Evolutionary conservation across 2,329 filamentous ascomycete genomes (phyloP).

Genomic region (Diplodia mutila): DNA sequence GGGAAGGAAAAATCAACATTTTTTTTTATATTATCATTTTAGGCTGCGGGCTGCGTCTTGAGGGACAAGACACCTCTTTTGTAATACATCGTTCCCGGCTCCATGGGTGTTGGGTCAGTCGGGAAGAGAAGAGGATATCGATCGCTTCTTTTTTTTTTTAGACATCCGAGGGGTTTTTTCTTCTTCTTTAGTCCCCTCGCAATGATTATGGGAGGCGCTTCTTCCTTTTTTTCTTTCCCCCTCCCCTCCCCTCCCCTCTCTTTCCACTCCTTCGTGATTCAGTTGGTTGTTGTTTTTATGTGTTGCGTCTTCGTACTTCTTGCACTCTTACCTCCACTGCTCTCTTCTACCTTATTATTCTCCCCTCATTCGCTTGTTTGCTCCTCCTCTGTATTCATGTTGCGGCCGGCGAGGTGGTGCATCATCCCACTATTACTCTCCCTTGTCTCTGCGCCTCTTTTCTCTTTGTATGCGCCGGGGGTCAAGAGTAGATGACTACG

Average conservation of each 20-base stretch:
- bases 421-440: too few relatives aligned
- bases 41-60: background rate
- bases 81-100: background rate
- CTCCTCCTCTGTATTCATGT: too few relatives aligned
- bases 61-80: background rate
- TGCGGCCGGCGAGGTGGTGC: too few relatives aligned
- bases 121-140: background rate
- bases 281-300: background rate
- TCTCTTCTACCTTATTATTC: background rate
- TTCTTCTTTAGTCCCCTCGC: background rate
- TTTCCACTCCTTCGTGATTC: background rate
- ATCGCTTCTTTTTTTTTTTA: background rate
- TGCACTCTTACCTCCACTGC: background rate
- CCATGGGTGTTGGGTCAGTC: background rate
- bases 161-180: background rate
- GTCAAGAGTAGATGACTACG: background rate
- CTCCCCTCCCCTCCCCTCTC: too few relatives aligned
- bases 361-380: too few relatives aligned
- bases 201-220: background rate
- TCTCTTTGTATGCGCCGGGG: background rate
- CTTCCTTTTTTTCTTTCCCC: background rate
- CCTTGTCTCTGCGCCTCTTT: background rate
- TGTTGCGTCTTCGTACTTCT: background rate
- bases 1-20: background rate
- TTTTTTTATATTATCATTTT: background rate